phyloP scores from a whole-genome alignment of 305 asterid genomes.

The Ajuga reptans region DNA sequence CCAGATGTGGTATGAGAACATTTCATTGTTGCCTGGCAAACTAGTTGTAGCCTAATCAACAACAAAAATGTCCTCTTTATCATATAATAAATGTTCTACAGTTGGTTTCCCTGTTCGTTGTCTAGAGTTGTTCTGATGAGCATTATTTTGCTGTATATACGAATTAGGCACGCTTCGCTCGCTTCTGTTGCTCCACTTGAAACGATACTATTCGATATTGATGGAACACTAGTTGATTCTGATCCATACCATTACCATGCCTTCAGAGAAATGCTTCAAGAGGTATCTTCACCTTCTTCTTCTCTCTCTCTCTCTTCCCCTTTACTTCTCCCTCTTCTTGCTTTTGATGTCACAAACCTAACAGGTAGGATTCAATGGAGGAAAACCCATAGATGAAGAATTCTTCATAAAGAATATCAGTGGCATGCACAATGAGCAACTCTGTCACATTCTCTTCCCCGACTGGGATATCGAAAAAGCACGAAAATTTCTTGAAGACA shows the following conservation, averaged over 20 bases:
- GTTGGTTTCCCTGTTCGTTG: no score
- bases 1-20: background rate
- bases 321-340: background rate
- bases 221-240: conserved; percentile 75
- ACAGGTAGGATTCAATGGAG: conserved; percentile 68
- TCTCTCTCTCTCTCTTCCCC: background rate
- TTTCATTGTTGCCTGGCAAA: no score
- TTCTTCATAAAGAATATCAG: conserved; percentile 51
- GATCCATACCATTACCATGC: conserved; percentile 76
- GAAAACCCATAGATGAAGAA: conserved; percentile 62
- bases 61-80: background rate
- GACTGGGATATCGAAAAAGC: conserved; percentile 60
- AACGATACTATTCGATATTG: conserved; percentile 70
- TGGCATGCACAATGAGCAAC: conserved; percentile 75
- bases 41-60: background rate
- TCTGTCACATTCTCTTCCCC: conserved; percentile 47
- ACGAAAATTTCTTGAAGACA: conserved; percentile 51
- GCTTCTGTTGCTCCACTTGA: conserved; percentile 58
- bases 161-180: conserved; percentile 31
- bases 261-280: conserved; percentile 79
- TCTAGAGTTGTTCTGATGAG: background rate
- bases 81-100: background rate
- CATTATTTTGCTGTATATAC: background rate
- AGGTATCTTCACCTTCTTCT: conserved; percentile 27
- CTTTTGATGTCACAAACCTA: background rate